Evolutionary conservation across 208 protist species (phyloP).

Genomic region (Acanthamoeba lenticulata): DNA sequence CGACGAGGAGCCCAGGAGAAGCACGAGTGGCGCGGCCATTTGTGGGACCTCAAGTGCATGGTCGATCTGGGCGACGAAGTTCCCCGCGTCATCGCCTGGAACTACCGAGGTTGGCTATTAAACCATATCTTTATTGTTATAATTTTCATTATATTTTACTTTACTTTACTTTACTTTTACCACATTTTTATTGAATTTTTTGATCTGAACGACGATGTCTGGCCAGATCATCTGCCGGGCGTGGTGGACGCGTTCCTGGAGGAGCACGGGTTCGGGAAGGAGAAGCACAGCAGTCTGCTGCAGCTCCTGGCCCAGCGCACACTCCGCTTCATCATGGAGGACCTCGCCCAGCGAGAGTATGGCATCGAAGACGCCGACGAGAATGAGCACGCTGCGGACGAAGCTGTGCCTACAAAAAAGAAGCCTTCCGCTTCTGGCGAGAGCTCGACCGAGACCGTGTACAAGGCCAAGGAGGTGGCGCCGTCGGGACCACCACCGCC

Average conservation of each 20-base stretch:
- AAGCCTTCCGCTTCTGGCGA: too few species aligned
- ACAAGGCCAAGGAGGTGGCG: too few species aligned
- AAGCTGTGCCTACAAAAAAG: neutral
- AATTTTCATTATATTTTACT: neutral
- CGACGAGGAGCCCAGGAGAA: slow-evolving; percentile 5
- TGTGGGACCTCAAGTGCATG: neutral
- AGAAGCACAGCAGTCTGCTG: neutral
- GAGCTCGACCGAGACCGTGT: too few species aligned
- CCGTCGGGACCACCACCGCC: neutral
- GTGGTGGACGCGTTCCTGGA: neutral
- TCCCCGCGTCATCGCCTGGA: slow-evolving; percentile 24
- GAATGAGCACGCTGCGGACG: neutral
- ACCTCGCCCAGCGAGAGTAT: neutral
- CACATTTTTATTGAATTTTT: neutral
- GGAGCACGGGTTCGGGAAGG: neutral
- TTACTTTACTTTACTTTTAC: neutral
- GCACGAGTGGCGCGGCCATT: neutral
- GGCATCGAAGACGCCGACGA: neutral
- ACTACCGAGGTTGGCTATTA: neutral
- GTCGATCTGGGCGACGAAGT: neutral
- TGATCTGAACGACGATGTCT: neutral
- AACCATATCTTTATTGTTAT: neutral
- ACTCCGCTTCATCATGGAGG: neutral
- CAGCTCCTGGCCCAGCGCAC: neutral
- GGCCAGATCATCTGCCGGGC: neutral